These are phyloP conservation scores for Phalaenopsis equestris DNA, from an alignment of 106 monocot genomes.

Conservation along the genomic window DNA sequence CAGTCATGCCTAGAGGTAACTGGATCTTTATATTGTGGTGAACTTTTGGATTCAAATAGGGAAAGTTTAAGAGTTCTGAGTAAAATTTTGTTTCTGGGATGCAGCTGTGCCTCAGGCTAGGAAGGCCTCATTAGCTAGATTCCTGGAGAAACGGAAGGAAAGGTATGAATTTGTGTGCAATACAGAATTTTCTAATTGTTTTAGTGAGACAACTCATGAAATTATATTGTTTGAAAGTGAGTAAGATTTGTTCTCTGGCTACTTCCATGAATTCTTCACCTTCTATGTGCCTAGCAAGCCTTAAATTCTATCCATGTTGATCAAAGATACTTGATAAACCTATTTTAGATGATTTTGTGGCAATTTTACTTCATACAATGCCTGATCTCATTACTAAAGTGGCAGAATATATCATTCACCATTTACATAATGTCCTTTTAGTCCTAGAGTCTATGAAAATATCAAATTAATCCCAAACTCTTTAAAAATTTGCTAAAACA, in stretches of 20 bases:
- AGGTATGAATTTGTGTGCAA: slow-evolving; percentile 30
- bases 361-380: not conserved
- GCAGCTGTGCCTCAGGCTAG: slow-evolving; percentile 83
- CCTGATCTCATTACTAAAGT: not conserved
- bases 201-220: not conserved
- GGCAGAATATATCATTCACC: no score
- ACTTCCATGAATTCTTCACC: no score
- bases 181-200: not conserved
- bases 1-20: slow-evolving; percentile 25
- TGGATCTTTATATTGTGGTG: not conserved
- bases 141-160: slow-evolving; percentile 91
- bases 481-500: no score
- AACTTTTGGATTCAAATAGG: not conserved
- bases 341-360: no score
- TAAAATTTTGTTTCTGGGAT: slow-evolving; percentile 4
- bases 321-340: no score
- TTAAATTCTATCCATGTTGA: no score
- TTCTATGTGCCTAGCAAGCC: no score
- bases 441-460: no score
- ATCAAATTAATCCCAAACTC: no score
- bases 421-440: no score
- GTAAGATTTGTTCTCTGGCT: no score
- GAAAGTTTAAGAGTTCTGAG: not conserved
- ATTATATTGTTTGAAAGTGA: not conserved
- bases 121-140: slow-evolving; percentile 76